Evolutionary conservation across 495 filamentous ascomycete species (phyloP), one percentile per base, ranked within the genome.

Genomic region (Annulohypoxylon stygium): DNA sequence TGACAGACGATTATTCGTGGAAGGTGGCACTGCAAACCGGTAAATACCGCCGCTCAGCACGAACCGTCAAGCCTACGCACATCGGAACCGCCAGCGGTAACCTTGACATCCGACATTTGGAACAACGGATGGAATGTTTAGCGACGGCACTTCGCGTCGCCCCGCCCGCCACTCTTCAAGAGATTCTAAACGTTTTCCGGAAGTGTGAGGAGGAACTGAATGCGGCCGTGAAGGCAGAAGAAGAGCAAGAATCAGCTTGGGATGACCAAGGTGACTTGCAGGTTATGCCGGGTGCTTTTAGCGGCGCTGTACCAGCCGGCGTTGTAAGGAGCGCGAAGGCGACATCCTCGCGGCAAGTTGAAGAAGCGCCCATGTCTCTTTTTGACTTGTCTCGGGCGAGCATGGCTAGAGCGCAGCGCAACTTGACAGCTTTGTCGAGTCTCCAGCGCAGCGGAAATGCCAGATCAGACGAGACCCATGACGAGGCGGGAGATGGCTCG

Each of bases 41-140:
- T 41, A 91, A 92, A 50, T 93, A 94, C 83, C 88, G 90, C 39
- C 85, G 88, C 7, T 82, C 85, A 60, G 43, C 75, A 1, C 72
- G 73, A 26, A 86, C 86, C 1, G 43, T 78, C 60, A 85, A 78
- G 57, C 84, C 83, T 18, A 86, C 85, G 6, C 83, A 87, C 48
- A 81, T 86, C n/a, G 86, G 88, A 48, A 88, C 82, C n/a, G 75
- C 80, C 20, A 85, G 82, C 63, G 84, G 81, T 12, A 86, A 86
- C 63, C 80, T 83, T 0, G 87, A 88, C 48, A 84, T 94, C 61
- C 86, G 91, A 18, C 88, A 90, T 70, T 80, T 93, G 0, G 90
- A 93, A 65, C 93, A 97, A 82, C 88, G 95, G 33, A 94, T 97
- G 83, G 96, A 98, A 68, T 92, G 97, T 25, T 88, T 99, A 36